Evolutionary conservation across 257 asterid species (phyloP).

Genomic region (Dorcoceras hygrometricum): DNA sequence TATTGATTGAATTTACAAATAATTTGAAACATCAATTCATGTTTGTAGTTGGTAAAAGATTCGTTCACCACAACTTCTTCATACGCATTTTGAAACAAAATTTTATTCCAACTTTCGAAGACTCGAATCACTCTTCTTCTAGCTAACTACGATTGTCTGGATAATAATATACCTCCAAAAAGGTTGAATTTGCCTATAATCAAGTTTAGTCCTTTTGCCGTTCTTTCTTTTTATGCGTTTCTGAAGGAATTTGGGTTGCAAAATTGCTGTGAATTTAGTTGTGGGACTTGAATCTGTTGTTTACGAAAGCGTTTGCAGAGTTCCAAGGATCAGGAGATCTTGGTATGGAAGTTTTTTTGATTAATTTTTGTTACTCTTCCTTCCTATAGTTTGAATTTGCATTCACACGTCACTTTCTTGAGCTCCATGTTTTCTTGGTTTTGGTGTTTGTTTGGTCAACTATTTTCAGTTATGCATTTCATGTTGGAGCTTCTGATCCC

Average conservation of each 20-base stretch:
- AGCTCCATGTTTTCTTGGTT: constrained; percentile 10
- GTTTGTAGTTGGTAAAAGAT: background rate
- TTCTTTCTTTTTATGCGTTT: background rate
- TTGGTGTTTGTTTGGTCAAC: constrained; percentile 29
- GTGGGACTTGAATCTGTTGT: background rate
- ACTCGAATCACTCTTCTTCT: background rate
- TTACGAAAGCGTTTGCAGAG: constrained; percentile 5
- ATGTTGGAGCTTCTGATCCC: background rate
- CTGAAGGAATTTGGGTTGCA: background rate
- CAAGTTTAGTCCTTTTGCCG: background rate
- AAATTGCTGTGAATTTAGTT: background rate
- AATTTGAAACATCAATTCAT: background rate
- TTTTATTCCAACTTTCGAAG: background rate
- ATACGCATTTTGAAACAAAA: background rate
- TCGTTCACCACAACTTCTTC: background rate
- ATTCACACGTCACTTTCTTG: background rate
- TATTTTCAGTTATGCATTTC: background rate
- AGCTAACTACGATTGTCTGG: background rate
- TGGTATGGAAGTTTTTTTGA: constrained; percentile 31
- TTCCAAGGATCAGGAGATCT: constrained; percentile 41
- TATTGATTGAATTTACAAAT: background rate
- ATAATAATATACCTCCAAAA: background rate
- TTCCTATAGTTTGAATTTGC: background rate
- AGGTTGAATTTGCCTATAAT: background rate
- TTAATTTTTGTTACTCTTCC: background rate